Evolutionary conservation across 331 rosid genomes (phyloP).

Genomic region (Erythrophleum ivorense): DNA sequence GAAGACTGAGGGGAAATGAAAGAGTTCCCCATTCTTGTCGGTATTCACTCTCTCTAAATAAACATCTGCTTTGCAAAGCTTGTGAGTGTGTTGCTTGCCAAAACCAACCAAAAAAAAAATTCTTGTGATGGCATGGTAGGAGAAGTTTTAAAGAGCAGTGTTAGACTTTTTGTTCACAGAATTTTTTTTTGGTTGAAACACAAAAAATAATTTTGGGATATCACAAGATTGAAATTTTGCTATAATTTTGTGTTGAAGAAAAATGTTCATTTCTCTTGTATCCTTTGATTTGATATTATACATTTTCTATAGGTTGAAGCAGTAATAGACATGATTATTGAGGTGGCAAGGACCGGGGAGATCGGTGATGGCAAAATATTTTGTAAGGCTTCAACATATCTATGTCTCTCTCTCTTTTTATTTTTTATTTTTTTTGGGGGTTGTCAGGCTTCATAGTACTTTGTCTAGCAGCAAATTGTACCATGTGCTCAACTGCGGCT

Average conservation of each 20-base stretch:
- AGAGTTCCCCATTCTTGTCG: slow-evolving; percentile 12
- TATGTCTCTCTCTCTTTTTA: too few species aligned
- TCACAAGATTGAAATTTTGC: background rate
- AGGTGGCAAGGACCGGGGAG: slow-evolving; percentile 85
- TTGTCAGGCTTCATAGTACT: slow-evolving; percentile 41
- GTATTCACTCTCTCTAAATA: slow-evolving; percentile 7
- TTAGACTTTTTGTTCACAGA: background rate
- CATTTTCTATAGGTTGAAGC: slow-evolving; percentile 66
- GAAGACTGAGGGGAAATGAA: slow-evolving; percentile 15
- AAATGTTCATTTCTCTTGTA: slow-evolving; percentile 22
- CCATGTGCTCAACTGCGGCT: background rate
- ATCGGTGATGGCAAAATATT: slow-evolving; percentile 95
- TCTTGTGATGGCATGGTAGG: slow-evolving; percentile 14
- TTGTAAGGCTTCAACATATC: slow-evolving; percentile 58
- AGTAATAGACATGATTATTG: slow-evolving; percentile 71
- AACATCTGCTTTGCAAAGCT: background rate
- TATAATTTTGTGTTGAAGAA: background rate
- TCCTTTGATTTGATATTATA: slow-evolving; percentile 16
- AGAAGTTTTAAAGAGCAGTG: slow-evolving; percentile 18
- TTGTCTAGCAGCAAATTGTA: slow-evolving; percentile 26
- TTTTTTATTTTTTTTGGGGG: background rate
- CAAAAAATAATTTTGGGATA: slow-evolving; percentile 1
- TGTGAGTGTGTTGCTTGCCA: background rate
- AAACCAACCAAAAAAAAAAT: background rate
- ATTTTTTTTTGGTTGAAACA: too few species aligned